Conservation (phyloP, 1,284 basidiomycete genomes). For the Laetiporus sulphureus region DNA sequence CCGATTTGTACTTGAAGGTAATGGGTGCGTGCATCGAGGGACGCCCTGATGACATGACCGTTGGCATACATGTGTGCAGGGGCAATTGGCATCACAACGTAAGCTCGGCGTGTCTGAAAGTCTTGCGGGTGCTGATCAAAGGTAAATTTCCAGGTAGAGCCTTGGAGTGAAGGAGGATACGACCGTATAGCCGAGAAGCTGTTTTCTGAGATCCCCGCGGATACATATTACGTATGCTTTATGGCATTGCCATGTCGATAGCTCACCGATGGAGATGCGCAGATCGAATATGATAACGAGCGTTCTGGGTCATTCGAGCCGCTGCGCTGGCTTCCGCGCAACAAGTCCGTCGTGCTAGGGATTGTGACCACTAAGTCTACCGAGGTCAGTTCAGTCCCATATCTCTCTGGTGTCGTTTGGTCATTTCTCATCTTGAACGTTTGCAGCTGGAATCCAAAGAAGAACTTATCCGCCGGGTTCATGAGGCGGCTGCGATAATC, state of each 20-base stretch:
- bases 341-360: slow-evolving; percentile 68
- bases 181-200: slow-evolving; percentile 66
- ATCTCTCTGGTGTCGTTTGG: no score
- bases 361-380: slow-evolving; percentile 69
- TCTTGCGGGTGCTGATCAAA: neutral
- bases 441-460: slow-evolving; percentile 60
- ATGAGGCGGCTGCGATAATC: slow-evolving; percentile 56
- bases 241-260: neutral
- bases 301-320: slow-evolving; percentile 68
- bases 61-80: slow-evolving; percentile 72
- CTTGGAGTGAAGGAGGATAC: slow-evolving; percentile 72
- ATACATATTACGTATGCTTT: slow-evolving; percentile 61
- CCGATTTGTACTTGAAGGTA: slow-evolving; percentile 62
- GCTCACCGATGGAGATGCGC: neutral
- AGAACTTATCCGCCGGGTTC: slow-evolving; percentile 49
- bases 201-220: slow-evolving; percentile 66
- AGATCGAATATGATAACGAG: slow-evolving; percentile 77
- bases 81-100: slow-evolving; percentile 76
- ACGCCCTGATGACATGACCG: slow-evolving; percentile 56
- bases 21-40: slow-evolving; percentile 61
- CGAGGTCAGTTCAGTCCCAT: no score
- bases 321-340: slow-evolving; percentile 53
- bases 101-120: neutral
- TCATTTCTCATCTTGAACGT: no score
- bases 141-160: slow-evolving; percentile 41